Evolutionary conservation across 441 rosid species (phyloP).

Genomic region (Adansonia grandidieri): DNA sequence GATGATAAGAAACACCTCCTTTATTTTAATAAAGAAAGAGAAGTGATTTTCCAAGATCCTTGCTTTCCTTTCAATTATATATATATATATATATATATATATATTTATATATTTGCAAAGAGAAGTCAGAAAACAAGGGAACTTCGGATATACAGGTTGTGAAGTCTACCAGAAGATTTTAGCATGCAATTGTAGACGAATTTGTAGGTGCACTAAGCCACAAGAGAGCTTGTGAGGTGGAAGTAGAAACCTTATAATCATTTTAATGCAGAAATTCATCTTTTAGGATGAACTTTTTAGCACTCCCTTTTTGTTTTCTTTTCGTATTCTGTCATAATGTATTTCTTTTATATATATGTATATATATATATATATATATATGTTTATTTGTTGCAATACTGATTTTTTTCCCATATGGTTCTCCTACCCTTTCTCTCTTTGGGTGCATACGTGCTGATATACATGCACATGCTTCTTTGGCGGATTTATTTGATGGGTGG

Average conservation of each 20-base stretch:
- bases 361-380: background rate
- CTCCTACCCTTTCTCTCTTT: background rate
- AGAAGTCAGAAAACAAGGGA: background rate
- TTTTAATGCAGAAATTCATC: background rate
- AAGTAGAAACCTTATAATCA: background rate
- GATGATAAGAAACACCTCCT: slow-evolving; percentile 12
- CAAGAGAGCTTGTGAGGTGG: background rate
- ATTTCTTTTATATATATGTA: background rate
- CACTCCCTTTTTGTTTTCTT: background rate
- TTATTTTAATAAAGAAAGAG: background rate
- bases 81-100: too few relatives aligned
- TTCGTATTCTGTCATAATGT: background rate
- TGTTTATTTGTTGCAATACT: background rate
- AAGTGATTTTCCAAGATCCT: background rate
- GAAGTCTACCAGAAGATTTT: background rate
- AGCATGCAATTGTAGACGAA: background rate
- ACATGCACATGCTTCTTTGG: background rate
- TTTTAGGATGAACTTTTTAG: background rate
- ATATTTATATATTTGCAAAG: background rate
- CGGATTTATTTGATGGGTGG: background rate
- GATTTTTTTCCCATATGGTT: background rate
- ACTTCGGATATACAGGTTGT: background rate
- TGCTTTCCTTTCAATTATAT: background rate
- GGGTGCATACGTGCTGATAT: background rate
- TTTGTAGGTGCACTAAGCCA: background rate